Evolutionary conservation across 352 stramenopile species (phyloP), one percentile per base, ranked within the genome.

Genomic region (Phytophthora lateralis): DNA sequence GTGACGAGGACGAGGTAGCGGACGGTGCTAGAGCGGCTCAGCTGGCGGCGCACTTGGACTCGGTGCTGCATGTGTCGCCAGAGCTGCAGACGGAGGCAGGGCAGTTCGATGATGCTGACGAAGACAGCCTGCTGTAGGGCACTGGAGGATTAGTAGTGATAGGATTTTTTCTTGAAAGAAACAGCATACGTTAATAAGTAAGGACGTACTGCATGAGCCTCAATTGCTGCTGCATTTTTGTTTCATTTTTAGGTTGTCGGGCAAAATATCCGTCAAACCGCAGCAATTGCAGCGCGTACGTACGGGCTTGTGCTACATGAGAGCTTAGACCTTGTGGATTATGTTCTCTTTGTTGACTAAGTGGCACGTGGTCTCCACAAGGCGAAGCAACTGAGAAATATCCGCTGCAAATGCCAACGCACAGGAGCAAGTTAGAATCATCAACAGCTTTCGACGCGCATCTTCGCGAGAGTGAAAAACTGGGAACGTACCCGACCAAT

Each of bases 311-410:
- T 62, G 44, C 69, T 58, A 27, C 49, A 29, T 63, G 27, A 15
- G n/a, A 44, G 35, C 35, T 78, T 82, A 94, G 53, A 97, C 80
- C 75, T 96, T 96, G 80, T 97, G 82, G 55, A 98, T 89, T 96
- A 99, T 99, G 66, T 97, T 98, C 73, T 99, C 97, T 86, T 99
- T 99, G 80, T 99, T 97, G 80, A 99, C 98, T 60, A 99, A 81
- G 84, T 99, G 97, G 62, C 89, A 98, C 49, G 97, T 99, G 24
- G 92, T 97, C 76, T 99, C 97, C 32, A 99, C 94, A 34, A 99
- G 77, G 51, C 89, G 78, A 57, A 99, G 86, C 44, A 99, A 73
- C 70, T 98, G 88, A 20, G 93, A 96, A 63, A 99, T 98, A 79
- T 99, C 96, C 44, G 71, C 76, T 90, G 55, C 8, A 49, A 41